These are phyloP conservation scores for Ganoderma sinense DNA, from an alignment of 1,284 basidiomycete species.

Conservation along the genomic window DNA sequence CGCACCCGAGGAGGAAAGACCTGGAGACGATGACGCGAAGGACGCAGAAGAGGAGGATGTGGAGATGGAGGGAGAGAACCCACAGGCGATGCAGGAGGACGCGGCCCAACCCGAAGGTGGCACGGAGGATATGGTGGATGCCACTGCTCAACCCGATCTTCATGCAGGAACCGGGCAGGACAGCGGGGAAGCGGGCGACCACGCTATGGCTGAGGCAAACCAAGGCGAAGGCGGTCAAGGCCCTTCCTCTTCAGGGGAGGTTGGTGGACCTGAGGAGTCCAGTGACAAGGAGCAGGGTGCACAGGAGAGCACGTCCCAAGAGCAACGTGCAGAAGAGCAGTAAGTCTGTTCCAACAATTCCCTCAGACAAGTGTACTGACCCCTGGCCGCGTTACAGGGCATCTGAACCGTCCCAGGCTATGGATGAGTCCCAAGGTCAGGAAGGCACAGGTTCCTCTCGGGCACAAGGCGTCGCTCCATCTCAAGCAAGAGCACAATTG, in stretches of 20 bases:
- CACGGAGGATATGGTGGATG: conserved; percentile 34
- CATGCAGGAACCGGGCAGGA: conserved; percentile 38
- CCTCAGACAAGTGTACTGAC: not conserved
- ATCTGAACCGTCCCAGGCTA: conserved; percentile 19
- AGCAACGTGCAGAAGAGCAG: conserved; percentile 21
- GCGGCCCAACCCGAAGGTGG: conserved; percentile 21
- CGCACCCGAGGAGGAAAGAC: conserved; percentile 29
- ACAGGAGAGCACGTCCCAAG: conserved; percentile 14
- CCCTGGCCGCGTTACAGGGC: conserved; percentile 4
- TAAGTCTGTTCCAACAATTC: conserved; percentile 6
- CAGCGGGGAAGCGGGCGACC: conserved; percentile 25
- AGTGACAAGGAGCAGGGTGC: conserved; percentile 12
- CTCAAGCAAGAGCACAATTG: conserved; percentile 46
- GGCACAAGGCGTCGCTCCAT: conserved; percentile 51
- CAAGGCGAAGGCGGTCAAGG: conserved; percentile 25
- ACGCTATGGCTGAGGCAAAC: conserved; percentile 28
- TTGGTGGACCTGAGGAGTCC: conserved; percentile 13
- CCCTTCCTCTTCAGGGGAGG: conserved; percentile 15
- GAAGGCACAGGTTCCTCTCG: conserved; percentile 50
- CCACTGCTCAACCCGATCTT: conserved; percentile 51
- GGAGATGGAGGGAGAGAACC: conserved; percentile 29
- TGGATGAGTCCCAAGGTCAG: conserved; percentile 30
- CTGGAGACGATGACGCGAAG: conserved; percentile 19
- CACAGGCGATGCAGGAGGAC: conserved; percentile 29
- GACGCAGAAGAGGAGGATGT: conserved; percentile 32